Evolutionary conservation across 371 early-diverging fungal genomes (phyloP), one percentile per base, ranked within the genome.

Genomic region (Mortierella sp.): DNA sequence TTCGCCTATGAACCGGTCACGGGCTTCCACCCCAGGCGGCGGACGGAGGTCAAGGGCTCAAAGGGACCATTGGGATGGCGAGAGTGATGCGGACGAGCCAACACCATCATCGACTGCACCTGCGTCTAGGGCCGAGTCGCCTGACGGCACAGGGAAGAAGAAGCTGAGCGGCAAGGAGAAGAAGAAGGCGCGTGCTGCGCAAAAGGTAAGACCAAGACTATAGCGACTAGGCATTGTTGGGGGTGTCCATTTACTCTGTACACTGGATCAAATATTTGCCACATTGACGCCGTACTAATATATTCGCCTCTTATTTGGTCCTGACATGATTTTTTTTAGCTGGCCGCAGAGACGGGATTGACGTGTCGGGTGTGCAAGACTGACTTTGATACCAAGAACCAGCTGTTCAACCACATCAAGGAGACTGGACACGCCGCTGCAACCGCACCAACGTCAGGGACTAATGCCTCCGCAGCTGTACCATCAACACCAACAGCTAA

Each of bases 401-500:
- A 92, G 73, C 80, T 96, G 6, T 96, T 95, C 86, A 79, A 85
- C 1, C 96, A 96, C 76, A 91, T 95, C 65, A 91, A 92, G 66
- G 86, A 73, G 19, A 91, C 91, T 7, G 94, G 95, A 6, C 96
- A 96, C 83, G 95, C 96, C 0, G 73, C 89, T 16, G 92, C 92
- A 13, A 41, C 70, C 4, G 67, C 64, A 9, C 4, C 53, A 4
- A 37, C 65, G 31, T 29, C 34, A 11, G 61, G 41, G 31, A 53
- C 61, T n/a, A 53, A 44, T 24, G 47, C 19, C 13, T 41, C 69
- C 41, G 19, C 50, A 19, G 31, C 64, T 16, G 52, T 67, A 14
- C 2, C 79, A 8, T 52, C 44, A 13, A 6, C 44, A 4, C 47
- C 55, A 7, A 52, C 55, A 52, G 43, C 26, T 22, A 37, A 66